A percentile compares a stretch with the other conserved stretches of the same genome.
Conservation (phyloP, 2,329 filamentous ascomycete species). For the Metarhizium rileyi region DNA sequence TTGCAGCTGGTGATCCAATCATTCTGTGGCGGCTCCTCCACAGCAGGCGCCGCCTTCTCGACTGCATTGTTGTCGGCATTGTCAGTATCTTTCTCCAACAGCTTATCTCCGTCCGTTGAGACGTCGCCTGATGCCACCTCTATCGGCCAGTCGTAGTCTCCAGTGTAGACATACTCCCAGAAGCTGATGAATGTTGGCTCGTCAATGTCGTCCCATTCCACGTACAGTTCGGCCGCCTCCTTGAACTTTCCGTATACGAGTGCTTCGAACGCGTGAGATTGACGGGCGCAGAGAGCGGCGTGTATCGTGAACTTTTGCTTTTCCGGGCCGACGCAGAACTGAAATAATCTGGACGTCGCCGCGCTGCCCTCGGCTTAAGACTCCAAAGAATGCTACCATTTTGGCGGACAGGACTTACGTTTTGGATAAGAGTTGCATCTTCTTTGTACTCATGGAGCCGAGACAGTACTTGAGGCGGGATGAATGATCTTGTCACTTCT, state of each 20-base stretch:
- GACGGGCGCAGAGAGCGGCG: constrained; percentile 7
- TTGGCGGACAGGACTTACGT: too few relatives aligned
- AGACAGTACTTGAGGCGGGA: too few relatives aligned
- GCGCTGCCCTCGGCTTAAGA: too few relatives aligned
- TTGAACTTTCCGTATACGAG: constrained; percentile 8
- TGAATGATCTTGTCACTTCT: too few relatives aligned
- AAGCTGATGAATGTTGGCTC: constrained; percentile 9
- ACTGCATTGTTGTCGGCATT: not conserved
- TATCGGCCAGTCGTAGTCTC: constrained; percentile 4
- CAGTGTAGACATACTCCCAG: constrained; percentile 9
- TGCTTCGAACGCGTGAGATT: constrained; percentile 6
- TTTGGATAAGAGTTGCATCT: too few relatives aligned
- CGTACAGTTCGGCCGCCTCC: constrained; percentile 5
- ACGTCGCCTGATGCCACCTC: not conserved
- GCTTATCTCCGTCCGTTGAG: not conserved
- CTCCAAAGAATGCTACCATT: too few relatives aligned
- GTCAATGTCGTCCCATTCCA: constrained; percentile 7
- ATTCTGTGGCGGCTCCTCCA: not conserved
- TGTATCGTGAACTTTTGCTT: constrained; percentile 9
- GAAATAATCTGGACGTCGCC: constrained; percentile 6
- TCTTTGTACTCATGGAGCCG: too few relatives aligned
- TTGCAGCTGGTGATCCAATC: not conserved
- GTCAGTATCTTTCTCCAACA: not conserved
- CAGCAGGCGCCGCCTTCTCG: not conserved
- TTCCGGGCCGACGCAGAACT: constrained; percentile 7